These are phyloP conservation scores for Phytophthora kernoviae DNA, from an alignment of 352 stramenopile genomes.

Conservation along the genomic window DNA sequence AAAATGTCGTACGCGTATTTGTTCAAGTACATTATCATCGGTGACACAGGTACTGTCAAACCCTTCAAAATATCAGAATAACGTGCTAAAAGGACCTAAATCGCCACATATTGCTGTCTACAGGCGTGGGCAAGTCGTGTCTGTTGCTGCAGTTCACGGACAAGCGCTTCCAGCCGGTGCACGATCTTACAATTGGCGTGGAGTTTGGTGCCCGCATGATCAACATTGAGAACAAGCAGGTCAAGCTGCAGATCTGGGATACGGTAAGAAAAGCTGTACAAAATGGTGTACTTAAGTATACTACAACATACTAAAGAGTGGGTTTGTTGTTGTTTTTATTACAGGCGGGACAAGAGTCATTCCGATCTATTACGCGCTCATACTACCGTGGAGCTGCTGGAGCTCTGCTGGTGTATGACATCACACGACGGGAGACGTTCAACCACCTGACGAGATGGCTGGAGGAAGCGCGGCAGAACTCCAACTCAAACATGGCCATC, in stretches of 20 bases:
- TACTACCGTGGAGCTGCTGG: constrained; percentile 99
- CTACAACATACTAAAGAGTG: constrained; percentile 30
- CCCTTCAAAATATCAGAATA: no score
- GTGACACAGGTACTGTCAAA: constrained; percentile 92
- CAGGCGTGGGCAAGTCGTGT: constrained; percentile 99
- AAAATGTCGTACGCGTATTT: constrained; percentile 96
- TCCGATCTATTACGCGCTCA: constrained; percentile 98
- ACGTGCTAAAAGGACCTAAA: neutral
- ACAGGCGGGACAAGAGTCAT: constrained; percentile 98
- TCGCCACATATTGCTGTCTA: neutral
- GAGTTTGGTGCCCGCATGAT: constrained; percentile 99
- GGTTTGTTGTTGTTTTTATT: constrained; percentile 28
- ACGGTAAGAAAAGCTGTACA: constrained; percentile 56
- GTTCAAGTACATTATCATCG: constrained; percentile 99
- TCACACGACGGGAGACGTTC: constrained; percentile 98
- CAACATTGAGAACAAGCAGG: constrained; percentile 97
- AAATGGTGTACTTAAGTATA: neutral
- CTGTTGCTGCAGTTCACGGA: constrained; percentile 99
- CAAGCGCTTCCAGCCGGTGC: constrained; percentile 99
- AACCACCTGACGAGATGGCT: constrained; percentile 99
- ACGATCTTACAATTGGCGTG: constrained; percentile 99
- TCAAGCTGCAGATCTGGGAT: constrained; percentile 99
- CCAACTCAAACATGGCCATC: constrained; percentile 99
- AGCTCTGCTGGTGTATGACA: constrained; percentile 98
- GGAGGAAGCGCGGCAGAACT: constrained; percentile 98